A percentile compares a stretch with the other conserved stretches of the same genome.
Evolutionary conservation across 768 basidiomycete genomes (phyloP).

Genomic region (Tylopilus rubrobrunneus): DNA sequence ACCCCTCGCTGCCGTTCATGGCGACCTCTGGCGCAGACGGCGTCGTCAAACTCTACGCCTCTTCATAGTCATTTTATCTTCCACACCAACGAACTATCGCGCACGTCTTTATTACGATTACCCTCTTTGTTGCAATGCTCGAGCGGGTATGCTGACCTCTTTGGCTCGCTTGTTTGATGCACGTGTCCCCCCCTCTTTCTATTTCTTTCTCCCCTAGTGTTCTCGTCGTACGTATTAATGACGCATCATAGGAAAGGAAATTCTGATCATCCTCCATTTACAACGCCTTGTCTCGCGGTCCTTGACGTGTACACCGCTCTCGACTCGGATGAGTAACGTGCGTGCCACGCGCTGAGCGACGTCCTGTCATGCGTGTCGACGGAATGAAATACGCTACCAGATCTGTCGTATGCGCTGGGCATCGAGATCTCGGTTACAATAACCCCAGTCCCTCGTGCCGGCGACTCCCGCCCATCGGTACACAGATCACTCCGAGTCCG

Average conservation of each 20-base stretch:
- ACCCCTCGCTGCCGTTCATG: constrained; percentile 79
- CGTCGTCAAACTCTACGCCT: constrained; percentile 86
- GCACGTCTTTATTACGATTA: not conserved
- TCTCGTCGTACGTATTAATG: constrained; percentile 8
- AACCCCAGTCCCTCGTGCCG: no score
- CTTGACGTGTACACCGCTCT: not conserved
- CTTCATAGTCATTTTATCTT: constrained; percentile 44
- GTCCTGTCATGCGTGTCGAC: no score
- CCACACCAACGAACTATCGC: not conserved
- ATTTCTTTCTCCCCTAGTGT: not conserved
- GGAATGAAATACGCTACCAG: no score
- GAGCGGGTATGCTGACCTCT: constrained; percentile 11
- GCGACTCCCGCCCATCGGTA: no score
- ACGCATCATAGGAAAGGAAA: constrained; percentile 25
- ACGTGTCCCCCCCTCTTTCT: not conserved
- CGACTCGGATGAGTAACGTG: no score
- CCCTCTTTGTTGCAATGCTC: not conserved
- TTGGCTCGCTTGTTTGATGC: constrained; percentile 10
- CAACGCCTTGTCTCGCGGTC: constrained; percentile 1
- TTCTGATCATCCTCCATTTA: constrained; percentile 16
- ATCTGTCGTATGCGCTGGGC: no score
- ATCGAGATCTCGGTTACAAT: no score
- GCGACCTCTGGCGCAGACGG: constrained; percentile 96
- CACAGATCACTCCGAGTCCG: no score
- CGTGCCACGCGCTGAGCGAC: no score